A percentile compares a stretch with the other conserved stretches of the same genome.
Conservation (phyloP, 2,329 filamentous ascomycete genomes). For the Botrytis porri region DNA sequence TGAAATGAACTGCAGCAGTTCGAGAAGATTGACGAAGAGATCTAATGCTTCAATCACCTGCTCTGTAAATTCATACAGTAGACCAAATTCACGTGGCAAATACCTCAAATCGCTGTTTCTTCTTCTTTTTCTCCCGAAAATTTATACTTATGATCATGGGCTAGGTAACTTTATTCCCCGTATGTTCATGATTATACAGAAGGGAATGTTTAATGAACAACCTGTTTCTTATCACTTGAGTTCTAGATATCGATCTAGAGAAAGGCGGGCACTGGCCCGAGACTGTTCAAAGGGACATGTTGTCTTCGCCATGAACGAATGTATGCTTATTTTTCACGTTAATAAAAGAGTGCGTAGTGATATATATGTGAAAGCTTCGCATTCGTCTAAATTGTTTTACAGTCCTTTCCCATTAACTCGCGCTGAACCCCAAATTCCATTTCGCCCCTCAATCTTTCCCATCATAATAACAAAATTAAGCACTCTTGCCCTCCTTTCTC, state of each 20-base stretch:
- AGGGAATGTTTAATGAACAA: neutral
- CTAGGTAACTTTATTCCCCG: neutral
- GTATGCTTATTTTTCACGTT: neutral
- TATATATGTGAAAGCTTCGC: neutral
- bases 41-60: neutral
- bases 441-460: neutral
- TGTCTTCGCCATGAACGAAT: neutral
- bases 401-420: neutral
- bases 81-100: neutral
- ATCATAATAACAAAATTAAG: neutral
- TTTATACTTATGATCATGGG: neutral
- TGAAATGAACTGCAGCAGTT: neutral
- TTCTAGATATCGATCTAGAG: neutral
- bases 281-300: neutral
- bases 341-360: neutral
- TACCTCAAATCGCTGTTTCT: neutral
- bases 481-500: neutral
- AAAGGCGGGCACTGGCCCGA: neutral
- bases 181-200: neutral
- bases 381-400: neutral
- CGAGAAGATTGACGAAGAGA: neutral
- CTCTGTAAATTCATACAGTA: neutral
- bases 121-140: neutral
- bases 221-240: neutral
- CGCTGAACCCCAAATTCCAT: neutral